These are phyloP conservation scores for Phlegmacium glaucopus DNA, from an alignment of 768 basidiomycete species.

Conservation along the genomic window DNA sequence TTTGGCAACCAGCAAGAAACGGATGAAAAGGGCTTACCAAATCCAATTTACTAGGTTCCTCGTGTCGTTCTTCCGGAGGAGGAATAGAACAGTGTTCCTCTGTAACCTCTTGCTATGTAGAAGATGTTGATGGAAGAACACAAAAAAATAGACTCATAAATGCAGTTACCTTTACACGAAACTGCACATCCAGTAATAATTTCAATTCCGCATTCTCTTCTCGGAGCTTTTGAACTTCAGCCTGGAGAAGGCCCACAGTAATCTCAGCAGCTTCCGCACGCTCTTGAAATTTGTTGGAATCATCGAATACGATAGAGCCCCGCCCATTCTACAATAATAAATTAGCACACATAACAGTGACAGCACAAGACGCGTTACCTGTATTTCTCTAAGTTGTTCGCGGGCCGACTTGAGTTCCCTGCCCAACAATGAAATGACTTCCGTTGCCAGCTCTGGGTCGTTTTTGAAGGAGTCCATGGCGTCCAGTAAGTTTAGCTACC, in stretches of 20 bases:
- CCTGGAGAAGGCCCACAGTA: not conserved
- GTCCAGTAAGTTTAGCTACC: too few species aligned
- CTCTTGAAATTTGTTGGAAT: not conserved
- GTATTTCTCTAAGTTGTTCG: conserved; percentile 1
- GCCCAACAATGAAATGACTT: conserved; percentile 8
- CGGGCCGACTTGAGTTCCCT: conserved; percentile 11
- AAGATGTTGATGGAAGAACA: not conserved
- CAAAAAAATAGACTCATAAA: too few species aligned
- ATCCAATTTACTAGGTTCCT: not conserved
- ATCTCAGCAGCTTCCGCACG: conserved; percentile 4
- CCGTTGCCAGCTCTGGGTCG: conserved; percentile 12
- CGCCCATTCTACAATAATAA: not conserved
- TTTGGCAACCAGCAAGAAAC: not conserved
- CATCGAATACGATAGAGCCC: not conserved
- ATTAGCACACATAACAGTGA: not conserved
- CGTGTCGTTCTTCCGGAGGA: not conserved
- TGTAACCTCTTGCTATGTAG: too few species aligned
- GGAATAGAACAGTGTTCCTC: not conserved
- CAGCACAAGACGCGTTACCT: conserved; percentile 3
- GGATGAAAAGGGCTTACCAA: not conserved
- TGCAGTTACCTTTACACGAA: not conserved
- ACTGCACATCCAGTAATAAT: conserved; percentile 2
- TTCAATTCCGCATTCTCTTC: too few species aligned
- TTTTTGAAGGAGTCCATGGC: conserved; percentile 3
- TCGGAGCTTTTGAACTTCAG: not conserved